Evolutionary conservation across 2,329 filamentous ascomycete genomes (phyloP), one percentile per base, ranked within the genome.

Genomic region (Periconia sp.): DNA sequence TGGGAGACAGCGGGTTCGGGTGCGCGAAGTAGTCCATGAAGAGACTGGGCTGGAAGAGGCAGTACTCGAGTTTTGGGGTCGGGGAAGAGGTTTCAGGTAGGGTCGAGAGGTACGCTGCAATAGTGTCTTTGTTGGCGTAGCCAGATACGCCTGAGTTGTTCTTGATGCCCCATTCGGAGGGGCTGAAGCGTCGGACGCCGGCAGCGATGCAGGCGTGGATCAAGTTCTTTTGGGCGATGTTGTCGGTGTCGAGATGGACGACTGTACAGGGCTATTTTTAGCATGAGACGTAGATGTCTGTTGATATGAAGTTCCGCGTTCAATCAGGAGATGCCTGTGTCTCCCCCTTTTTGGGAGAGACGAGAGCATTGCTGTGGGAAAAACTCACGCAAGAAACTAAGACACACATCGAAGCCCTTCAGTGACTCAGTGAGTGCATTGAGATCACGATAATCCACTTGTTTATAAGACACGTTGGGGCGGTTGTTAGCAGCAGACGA

Each of bases 1-100:
- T 70, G 35, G 76, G 79, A 7, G 77, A 64, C 0, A 81, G 77
- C 41, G 76, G 72, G 52, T 80, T 63, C 0, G 83, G 82, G 47
- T 71, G 77, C 1, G 79, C 80, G 33, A 84, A 72, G 68, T 85
- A 85, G 63, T 86, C 76, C 20, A 81, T 61, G 61, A 84, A 83
- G 1, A 83, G 59, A 0, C 81, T 82, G 0, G 80, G 80, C 37
- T 84, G 81, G 59, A 85, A 85, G 0, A 84, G 69, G 0, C 72
- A 78, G 64, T 85, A 85, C 54, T 85, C 81, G 6, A 85, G 70
- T 15, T 78, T 79, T 47, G 77, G 75, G 20, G 72, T 69, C 13
- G 41, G 15, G 11, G 10, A 14, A 10, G 27, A 30, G 13, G 78
- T 68, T 40, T 75, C 73, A 58, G 85, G 85, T 3, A 86, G 55